Evolutionary conservation across 2,329 filamentous ascomycete genomes (phyloP).

Genomic region (Diplodia sapinea): DNA sequence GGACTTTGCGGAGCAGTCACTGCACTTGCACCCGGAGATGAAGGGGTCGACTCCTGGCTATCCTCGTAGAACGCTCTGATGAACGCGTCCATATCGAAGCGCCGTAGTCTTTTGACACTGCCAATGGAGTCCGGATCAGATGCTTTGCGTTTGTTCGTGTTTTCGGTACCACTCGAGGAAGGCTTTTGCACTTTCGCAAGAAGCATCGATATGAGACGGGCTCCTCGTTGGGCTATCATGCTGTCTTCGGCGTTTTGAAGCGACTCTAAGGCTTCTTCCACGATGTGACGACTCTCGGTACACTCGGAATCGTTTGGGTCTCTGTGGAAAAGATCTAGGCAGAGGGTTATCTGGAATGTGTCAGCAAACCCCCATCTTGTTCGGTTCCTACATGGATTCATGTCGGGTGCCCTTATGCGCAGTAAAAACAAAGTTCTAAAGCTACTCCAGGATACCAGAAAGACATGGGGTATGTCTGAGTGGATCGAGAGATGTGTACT

Average conservation of each 20-base stretch:
- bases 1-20: background rate
- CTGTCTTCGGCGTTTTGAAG: slow-evolving; percentile 46
- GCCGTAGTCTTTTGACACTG: background rate
- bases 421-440: background rate
- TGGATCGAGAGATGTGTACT: background rate
- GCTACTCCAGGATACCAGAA: background rate
- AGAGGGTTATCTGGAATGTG: background rate
- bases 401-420: background rate
- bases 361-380: background rate
- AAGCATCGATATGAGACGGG: slow-evolving; percentile 47
- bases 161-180: background rate
- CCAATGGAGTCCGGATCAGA: background rate
- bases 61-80: background rate
- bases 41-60: background rate
- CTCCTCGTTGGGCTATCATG: slow-evolving; percentile 48
- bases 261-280: slow-evolving; percentile 43
- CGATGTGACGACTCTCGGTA: slow-evolving; percentile 34
- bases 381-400: background rate
- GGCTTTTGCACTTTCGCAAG: slow-evolving; percentile 31
- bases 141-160: background rate
- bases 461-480: background rate
- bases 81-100: slow-evolving; percentile 4
- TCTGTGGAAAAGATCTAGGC: background rate
- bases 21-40: too few relatives aligned
- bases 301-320: background rate